Evolutionary conservation across 441 rosid species (phyloP), one percentile per base, ranked within the genome.

Genomic region (Isatis lusitanica): DNA sequence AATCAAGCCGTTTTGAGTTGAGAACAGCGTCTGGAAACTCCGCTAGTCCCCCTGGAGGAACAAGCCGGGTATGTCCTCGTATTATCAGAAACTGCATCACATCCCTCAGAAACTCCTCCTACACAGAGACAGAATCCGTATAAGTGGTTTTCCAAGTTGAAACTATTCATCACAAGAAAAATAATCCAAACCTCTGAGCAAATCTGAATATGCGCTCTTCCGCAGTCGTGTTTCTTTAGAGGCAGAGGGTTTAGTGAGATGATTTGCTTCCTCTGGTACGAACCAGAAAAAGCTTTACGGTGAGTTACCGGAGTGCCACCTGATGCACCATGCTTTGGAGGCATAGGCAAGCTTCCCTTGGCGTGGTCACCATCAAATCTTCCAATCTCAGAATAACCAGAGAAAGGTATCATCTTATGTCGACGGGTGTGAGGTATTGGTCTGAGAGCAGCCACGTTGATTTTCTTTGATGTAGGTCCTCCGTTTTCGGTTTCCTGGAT

Each of bases 21-120:
- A 95, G 88, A 70, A 95, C 85, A 44, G 97, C 99, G 71, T 95
- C 99, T 12, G 99, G 99, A 80, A 95, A 95, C 85, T 95, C 98
- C 0, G 90, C 83, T 40, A 93, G 56, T 52, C 99, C 99, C 17
- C 94, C 97, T 73, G 90, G 98, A 70, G 99, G 99, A 79, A 95
- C 94, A 56, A 93, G 97, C 69, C 99, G 97, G 74, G 75, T 79
- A 80, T 95, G 97, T 43, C 99, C 99, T 24, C 99, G 92, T 63
- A 90, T 92, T 55, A 93, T 58, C 59, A 95, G 70, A 79, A 95
- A 95, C 78, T 95, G 93, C 98, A 95, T 93, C 38, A 93, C 97
- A 71, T 95, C 99, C 83, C 88, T 87, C 74, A 91, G 76, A 86
- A 95, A 95, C 46, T 95, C 99, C 81, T 95, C 99, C 99, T 95